Evolutionary conservation across 768 basidiomycete genomes (phyloP), one percentile per base, ranked within the genome.

Genomic region (Daedaleopsis nitida): DNA sequence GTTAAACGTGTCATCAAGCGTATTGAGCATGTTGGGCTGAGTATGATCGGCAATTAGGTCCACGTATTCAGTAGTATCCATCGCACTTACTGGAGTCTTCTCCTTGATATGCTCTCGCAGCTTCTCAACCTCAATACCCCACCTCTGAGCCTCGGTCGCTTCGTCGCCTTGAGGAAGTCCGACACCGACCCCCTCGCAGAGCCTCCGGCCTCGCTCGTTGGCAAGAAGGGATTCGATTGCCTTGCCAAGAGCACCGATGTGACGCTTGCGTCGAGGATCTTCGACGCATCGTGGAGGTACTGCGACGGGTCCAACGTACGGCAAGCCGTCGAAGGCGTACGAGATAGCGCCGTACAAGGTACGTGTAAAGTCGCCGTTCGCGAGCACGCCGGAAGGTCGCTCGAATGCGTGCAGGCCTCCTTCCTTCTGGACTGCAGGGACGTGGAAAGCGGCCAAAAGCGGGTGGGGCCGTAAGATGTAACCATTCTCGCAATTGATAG

Each of bases 211-310:
- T 65, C 86, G 79, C 73, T 86, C 85, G 67, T 82, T 79, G 12
- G 84, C 84, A 59, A 91, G 79, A 50, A 82, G 72, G 32, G 78
- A 75, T 72, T 92, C 89, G 53, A 94, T 82, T 11, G 83, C 83
- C 67, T 86, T 90, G 1, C 90, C 93, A 57, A 95, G 76, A 21
- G 76, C 81, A 38, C 91, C 91, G 49, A 94, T 90, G 65, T 87
- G 80, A 56, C 80, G 75, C 75, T 87, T 91, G 69, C 92, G 79
- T 69, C 78, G 83, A 56, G 89, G 89, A 74, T 94, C 91, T 75
- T 89, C 88, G 52, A 86, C 76, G 69, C 92, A 94, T 49, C 83
- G 80, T 43, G 89, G 89, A 24, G 91, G 85, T 54, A 94, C 78
- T 21, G 86, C 90, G 43, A 94, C 80, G 61, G 88, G 83, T n/a